Base-by-base conservation (phyloP, 306 rosid species). In the Oxytropis ochrocephala region DNA sequence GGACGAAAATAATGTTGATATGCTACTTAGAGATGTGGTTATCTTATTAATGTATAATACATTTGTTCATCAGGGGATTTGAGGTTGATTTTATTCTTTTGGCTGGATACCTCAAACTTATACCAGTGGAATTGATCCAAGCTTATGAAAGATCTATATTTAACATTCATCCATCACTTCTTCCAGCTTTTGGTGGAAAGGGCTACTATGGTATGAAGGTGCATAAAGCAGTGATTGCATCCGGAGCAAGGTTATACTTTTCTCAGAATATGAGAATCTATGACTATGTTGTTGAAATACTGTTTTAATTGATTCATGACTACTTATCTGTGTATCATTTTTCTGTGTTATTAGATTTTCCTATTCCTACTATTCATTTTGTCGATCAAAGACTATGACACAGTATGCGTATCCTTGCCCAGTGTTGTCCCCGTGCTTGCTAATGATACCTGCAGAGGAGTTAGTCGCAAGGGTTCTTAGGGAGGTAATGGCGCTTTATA, bases 171-270 rank as follows among this genome's bases (percentile, higher is more conserved):
- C 97, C 98, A 35, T 88, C 98, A 18, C 94, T 94, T 78, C 98
- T 90, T 82, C 97, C 97, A 17, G 96, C 98, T 56, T 94, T 94
- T 82, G 98, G 98, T 79, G 98, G 98, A 52, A 82, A 90, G 80
- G 97, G 97, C 68, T 84, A 81, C 72, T 90, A 88, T 69, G 98
- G 98, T 21, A 85, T 83, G 96, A 94, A 86, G 81, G 97, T 94
- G 65, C 98, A 94, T 50, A 84, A 85, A 72, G 97, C 97, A 17
- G 97, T 94, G 73, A 79, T 94, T 72, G 92, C 92, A 71, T 90
- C 92, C 58, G 98, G 98, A 36, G 94, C 92, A 65, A 88, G 96
- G 97, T 24, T 88, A 56, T 33, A 38, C 63, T 47, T 42, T 19
- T 68, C 11, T 5, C 47, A 16, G 29, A 36, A 62, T 7, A 33